These are phyloP conservation scores for Catharanthus roseus DNA, from an alignment of 257 asterid species.

Conservation along the genomic window DNA sequence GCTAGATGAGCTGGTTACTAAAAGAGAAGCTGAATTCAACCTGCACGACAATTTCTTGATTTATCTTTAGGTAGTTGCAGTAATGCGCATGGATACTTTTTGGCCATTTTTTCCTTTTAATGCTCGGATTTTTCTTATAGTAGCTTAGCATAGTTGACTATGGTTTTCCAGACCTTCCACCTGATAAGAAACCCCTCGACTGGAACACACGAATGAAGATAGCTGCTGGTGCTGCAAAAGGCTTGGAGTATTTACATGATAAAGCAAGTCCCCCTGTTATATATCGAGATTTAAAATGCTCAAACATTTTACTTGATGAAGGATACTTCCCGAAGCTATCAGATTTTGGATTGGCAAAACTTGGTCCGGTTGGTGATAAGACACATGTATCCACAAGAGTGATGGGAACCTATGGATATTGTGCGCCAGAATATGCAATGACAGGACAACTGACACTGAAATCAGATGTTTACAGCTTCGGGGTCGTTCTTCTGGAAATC, in stretches of 20 bases:
- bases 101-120: background rate
- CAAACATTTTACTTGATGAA: constrained; percentile 58
- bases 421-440: constrained; percentile 82
- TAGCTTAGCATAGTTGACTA: constrained; percentile 2
- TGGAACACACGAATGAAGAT: constrained; percentile 82
- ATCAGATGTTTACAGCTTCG: constrained; percentile 69
- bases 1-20: background rate
- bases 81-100: background rate
- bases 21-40: background rate
- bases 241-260: constrained; percentile 73
- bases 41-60: background rate
- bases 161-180: constrained; percentile 53
- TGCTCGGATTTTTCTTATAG: background rate
- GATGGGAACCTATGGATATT: constrained; percentile 82
- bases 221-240: constrained; percentile 74
- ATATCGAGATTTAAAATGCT: constrained; percentile 60
- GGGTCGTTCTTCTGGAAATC: constrained; percentile 72
- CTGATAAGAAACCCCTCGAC: constrained; percentile 51
- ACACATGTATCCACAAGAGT: constrained; percentile 64
- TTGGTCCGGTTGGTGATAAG: constrained; percentile 65
- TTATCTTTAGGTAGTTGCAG: background rate
- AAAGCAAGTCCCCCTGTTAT: constrained; percentile 74
- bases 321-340: constrained; percentile 60
- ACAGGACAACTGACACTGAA: constrained; percentile 65
- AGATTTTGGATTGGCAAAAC: constrained; percentile 70